Evolutionary conservation across 495 filamentous ascomycete species (phyloP), one percentile per base, ranked within the genome.

Genomic region (Parachaetomium inaequale): DNA sequence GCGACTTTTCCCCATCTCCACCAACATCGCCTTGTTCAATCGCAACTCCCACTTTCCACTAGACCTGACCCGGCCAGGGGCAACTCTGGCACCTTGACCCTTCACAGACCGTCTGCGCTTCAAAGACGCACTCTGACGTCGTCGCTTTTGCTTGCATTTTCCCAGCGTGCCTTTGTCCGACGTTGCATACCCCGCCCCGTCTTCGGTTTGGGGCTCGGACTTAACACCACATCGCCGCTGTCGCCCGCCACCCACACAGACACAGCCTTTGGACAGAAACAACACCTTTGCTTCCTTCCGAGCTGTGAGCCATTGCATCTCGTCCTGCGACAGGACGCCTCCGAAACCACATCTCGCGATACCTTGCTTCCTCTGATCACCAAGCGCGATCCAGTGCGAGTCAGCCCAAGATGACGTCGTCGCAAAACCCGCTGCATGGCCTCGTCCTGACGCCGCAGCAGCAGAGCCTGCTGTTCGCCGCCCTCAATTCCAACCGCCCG

Each of bases 391-490:
- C 25, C 8, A 25, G 56, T 23, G 57, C 70, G 76, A 34, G 74
- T 71, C 36, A 75, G 60, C 52, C n/a, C 75, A 78, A 68, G 36
- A 80, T 80, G 78, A 74, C 77, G 60, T 79, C 77, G 57, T 65
- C 76, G 62, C 74, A 72, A 43, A 74, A 76, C 50, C 66, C 75
- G 11, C 68, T 79, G 12, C 69, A 72, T 54, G 71, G 76, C 56
- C 76, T 81, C 68, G 71, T 80, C 71, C 87, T 96, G 62, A 91
- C 91, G 40, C 87, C 88, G 19, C 86, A 88, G 68, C 91, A 98
- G 74, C 91, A 97, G 76, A 87, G 89, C 70, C 86, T 97, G 42
- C 78, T 98, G 45, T 86, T 92, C 43, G 90, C 91, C 49, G 93
- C 94, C 25, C 85, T 98, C 65, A 87, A 88, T 50, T 95, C 93